Percentiles rank a stretch among this genome's conserved stretches.
Conservation (phyloP, 164 flowering plant species). For the Annona squamosa region DNA sequence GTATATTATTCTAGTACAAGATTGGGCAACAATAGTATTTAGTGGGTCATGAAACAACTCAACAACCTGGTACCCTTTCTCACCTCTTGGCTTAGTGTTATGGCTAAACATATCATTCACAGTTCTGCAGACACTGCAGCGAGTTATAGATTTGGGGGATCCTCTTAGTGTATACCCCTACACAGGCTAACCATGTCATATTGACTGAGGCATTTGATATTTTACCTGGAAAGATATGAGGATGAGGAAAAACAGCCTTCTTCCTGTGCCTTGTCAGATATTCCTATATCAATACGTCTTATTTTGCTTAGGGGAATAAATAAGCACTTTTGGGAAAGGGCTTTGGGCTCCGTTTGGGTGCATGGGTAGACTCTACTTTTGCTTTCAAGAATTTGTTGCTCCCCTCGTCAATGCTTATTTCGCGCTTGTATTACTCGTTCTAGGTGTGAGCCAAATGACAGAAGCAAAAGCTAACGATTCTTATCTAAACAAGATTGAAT, state of each 20-base stretch:
- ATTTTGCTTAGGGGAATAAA: no score
- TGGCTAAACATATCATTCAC: neutral
- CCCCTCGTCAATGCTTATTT: no score
- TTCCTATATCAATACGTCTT: neutral
- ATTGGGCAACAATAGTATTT: neutral
- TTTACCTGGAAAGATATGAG: neutral
- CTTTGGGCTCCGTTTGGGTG: no score
- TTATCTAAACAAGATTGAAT: no score
- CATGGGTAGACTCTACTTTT: no score
- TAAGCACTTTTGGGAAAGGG: no score
- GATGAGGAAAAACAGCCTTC: neutral
- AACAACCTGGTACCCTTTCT: neutral
- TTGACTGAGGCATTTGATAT: neutral
- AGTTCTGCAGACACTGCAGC: neutral
- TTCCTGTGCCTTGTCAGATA: neutral
- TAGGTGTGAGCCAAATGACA: no score
- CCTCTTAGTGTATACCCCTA: neutral
- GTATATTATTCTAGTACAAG: neutral
- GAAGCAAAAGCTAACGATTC: no score
- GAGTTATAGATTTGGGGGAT: neutral
- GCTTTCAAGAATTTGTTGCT: no score
- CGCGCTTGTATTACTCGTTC: no score
- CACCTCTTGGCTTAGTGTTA: neutral
- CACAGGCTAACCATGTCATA: neutral
- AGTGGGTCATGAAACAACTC: neutral